phyloP scores from a whole-genome alignment of 441 rosid species.

The Theobroma grandiflorum region DNA sequence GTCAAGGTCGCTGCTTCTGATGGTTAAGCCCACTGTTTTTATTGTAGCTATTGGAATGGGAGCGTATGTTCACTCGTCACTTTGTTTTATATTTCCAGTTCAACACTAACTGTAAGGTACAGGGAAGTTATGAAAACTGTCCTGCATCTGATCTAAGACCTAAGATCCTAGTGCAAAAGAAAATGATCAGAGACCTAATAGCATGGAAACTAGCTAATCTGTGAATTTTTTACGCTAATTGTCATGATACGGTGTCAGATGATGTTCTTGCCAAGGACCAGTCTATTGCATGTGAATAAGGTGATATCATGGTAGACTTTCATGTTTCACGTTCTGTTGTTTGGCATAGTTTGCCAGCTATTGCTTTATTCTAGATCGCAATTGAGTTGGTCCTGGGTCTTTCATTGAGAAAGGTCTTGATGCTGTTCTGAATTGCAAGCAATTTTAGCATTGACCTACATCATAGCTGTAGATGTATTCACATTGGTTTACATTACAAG shows the following conservation, averaged over 20 bases:
- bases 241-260: too few relatives aligned
- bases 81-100: background rate
- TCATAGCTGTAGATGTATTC: background rate
- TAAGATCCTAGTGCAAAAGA: background rate
- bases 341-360: background rate
- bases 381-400: conserved; percentile 9
- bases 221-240: background rate
- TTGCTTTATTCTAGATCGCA: background rate
- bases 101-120: background rate
- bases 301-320: background rate
- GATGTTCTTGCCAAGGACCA: conserved; percentile 21
- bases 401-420: conserved; percentile 3
- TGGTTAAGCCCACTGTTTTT: conserved; percentile 79
- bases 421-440: background rate
- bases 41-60: conserved; percentile 85
- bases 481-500: background rate
- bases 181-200: background rate
- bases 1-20: conserved; percentile 80
- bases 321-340: background rate
- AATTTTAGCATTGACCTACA: background rate
- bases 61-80: conserved; percentile 57
- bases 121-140: background rate
- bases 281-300: conserved; percentile 1
- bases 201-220: background rate
- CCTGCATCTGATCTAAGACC: conserved; percentile 13